These are phyloP conservation scores for Tephrocybe rancida DNA, from an alignment of 768 basidiomycete species.

Conservation along the genomic window DNA sequence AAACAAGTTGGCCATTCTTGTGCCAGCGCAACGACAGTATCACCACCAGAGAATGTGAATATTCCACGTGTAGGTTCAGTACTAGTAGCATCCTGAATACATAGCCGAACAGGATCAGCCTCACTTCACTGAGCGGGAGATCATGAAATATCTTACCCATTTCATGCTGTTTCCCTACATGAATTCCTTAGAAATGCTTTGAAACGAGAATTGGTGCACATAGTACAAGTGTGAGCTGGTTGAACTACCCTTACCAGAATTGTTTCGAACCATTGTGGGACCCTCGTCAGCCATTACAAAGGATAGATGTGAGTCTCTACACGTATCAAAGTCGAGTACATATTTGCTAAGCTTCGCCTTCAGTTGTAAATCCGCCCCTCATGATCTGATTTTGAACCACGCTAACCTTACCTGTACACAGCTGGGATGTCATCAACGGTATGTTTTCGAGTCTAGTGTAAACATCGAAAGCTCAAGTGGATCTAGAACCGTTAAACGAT, in stretches of 20 bases:
- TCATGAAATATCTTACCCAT: conserved; percentile 38
- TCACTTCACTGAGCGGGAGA: neutral
- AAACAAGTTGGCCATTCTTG: conserved; percentile 48
- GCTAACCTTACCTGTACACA: conserved; percentile 23
- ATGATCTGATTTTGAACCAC: conserved; percentile 8
- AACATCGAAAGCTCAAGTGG: neutral
- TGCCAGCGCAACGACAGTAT: conserved; percentile 46
- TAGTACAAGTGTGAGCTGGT: conserved; percentile 49
- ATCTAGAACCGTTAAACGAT: conserved; percentile 46
- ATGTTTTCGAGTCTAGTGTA: no score
- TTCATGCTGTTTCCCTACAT: conserved; percentile 51
- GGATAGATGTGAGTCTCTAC: conserved; percentile 46
- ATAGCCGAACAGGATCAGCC: neutral
- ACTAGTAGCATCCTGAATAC: conserved; percentile 51
- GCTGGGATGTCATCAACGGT: conserved; percentile 49
- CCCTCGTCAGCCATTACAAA: conserved; percentile 52
- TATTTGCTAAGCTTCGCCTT: neutral
- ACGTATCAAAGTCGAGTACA: neutral
- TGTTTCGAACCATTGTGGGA: conserved; percentile 48
- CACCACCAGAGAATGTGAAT: conserved; percentile 50
- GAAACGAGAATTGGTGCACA: neutral
- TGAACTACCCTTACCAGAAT: conserved; percentile 47
- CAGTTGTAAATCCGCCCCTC: conserved; percentile 36
- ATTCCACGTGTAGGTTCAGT: conserved; percentile 48
- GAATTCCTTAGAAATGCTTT: neutral